phyloP scores from a whole-genome alignment of 2,329 filamentous ascomycete genomes.

The Escovopsis sp. region DNA sequence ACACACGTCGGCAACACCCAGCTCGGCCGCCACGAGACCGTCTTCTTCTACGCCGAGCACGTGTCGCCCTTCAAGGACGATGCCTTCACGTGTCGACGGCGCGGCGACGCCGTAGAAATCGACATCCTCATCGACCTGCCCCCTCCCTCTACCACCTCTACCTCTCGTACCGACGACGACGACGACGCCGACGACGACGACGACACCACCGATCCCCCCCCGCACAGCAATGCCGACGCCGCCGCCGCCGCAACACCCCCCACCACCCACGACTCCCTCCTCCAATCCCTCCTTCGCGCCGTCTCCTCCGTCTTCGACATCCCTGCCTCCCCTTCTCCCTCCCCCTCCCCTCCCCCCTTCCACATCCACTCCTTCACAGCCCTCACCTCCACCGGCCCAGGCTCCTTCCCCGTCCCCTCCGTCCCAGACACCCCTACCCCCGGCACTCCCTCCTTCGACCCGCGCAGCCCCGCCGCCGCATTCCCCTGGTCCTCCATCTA shows the following conservation, averaged over 20 bases:
- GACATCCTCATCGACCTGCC: constrained; percentile 35
- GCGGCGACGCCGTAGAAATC: constrained; percentile 58
- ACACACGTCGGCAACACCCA: constrained; percentile 68
- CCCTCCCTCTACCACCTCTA: no score
- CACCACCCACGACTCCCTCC: constrained; percentile 22
- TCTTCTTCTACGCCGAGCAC: constrained; percentile 64
- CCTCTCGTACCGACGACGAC: constrained; percentile 10
- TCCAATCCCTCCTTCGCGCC: constrained; percentile 31
- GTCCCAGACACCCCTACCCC: constrained; percentile 38
- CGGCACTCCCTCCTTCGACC: constrained; percentile 26
- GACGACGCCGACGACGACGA: constrained; percentile 11
- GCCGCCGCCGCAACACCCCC: constrained; percentile 6
- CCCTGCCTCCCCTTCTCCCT: constrained; percentile 17
- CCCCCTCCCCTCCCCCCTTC: no score
- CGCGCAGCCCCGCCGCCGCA: constrained; percentile 20
- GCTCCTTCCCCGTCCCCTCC: constrained; percentile 56
- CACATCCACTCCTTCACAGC: constrained; percentile 36
- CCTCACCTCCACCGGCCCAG: constrained; percentile 36
- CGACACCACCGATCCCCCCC: constrained; percentile 7
- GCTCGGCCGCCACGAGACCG: constrained; percentile 74
- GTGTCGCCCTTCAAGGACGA: constrained; percentile 66
- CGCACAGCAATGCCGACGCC: neutral
- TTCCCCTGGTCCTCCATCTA: constrained; percentile 58
- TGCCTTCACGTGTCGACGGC: constrained; percentile 65
- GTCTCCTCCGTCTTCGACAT: constrained; percentile 30